phyloP scores from a whole-genome alignment of 108 stramenopile genomes.

The Skeletonema marinoi region DNA sequence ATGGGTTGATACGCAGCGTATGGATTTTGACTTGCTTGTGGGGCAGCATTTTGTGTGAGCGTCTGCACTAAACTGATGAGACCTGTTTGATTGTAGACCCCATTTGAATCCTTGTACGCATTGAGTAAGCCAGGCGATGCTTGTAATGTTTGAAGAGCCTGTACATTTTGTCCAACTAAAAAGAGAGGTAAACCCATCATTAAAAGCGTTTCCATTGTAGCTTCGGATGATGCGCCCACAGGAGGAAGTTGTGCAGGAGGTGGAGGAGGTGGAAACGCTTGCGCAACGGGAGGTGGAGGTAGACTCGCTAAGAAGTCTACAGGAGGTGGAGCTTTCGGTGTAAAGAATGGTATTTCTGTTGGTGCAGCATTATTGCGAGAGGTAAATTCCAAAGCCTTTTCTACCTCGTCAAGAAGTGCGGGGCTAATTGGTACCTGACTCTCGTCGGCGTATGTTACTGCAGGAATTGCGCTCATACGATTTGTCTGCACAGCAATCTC shows the following conservation, averaged over 20 bases:
- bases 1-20: conserved; percentile 35
- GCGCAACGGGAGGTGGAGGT: conserved; percentile 11
- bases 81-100: conserved; percentile 76
- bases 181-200: conserved; percentile 51
- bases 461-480: conserved; percentile 59
- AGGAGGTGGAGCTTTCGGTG: conserved; percentile 57
- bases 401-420: conserved; percentile 71
- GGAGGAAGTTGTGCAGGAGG: conserved; percentile 1
- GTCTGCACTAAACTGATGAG: conserved; percentile 81
- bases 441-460: conserved; percentile 57
- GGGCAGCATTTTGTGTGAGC: conserved; percentile 56
- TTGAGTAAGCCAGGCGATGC: conserved; percentile 68
- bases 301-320: conserved; percentile 5
- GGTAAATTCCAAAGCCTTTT: conserved; percentile 80
- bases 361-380: conserved; percentile 60
- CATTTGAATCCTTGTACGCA: conserved; percentile 76
- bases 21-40: conserved; percentile 28
- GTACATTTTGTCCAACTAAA: conserved; percentile 77
- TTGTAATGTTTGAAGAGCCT: conserved; percentile 83
- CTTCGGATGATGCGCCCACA: conserved; percentile 23
- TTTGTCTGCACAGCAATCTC: conserved; percentile 63
- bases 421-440: conserved; percentile 69
- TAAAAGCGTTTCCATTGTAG: conserved; percentile 42
- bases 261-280: conserved; percentile 3
- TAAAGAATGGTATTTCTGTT: conserved; percentile 78